Evolutionary conservation across 169 alveolate genomes (phyloP).

Genomic region (Plasmodium blacklocki): DNA sequence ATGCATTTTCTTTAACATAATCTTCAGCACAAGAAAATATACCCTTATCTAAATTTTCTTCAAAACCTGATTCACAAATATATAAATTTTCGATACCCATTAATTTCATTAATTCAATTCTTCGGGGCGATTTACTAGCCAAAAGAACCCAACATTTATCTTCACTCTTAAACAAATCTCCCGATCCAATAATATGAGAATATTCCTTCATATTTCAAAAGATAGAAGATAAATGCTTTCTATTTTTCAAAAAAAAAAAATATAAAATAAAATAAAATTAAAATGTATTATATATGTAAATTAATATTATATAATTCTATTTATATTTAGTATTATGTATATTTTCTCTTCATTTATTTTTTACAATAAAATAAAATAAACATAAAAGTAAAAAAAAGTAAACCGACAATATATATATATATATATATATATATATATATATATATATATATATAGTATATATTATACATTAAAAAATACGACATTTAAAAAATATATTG

Average conservation of each 20-base stretch:
- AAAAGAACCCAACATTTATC: constrained; percentile 50
- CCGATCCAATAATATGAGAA: constrained; percentile 49
- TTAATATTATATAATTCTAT: too few relatives aligned
- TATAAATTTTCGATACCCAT: constrained; percentile 57
- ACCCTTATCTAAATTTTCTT: constrained; percentile 81
- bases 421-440: too few relatives aligned
- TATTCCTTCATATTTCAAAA: constrained; percentile 16
- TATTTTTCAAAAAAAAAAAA: background rate
- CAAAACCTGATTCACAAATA: constrained; percentile 80
- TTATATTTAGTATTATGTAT: too few relatives aligned
- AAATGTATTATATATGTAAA: background rate
- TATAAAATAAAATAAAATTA: background rate
- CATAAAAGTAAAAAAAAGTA: too few relatives aligned
- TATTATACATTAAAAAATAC: too few relatives aligned
- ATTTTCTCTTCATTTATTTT: too few relatives aligned
- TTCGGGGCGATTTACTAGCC: constrained; percentile 74
- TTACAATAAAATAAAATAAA: too few relatives aligned
- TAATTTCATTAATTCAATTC: constrained; percentile 58
- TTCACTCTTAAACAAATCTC: constrained; percentile 30
- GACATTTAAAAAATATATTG: too few relatives aligned
- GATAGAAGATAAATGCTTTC: too few relatives aligned
- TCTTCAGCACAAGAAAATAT: constrained; percentile 78
- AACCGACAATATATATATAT: too few relatives aligned
- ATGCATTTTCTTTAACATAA: constrained; percentile 82
- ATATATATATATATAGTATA: too few relatives aligned